Conservation (phyloP, 2,329 filamentous ascomycete genomes). For the Fusarium equiseti region DNA sequence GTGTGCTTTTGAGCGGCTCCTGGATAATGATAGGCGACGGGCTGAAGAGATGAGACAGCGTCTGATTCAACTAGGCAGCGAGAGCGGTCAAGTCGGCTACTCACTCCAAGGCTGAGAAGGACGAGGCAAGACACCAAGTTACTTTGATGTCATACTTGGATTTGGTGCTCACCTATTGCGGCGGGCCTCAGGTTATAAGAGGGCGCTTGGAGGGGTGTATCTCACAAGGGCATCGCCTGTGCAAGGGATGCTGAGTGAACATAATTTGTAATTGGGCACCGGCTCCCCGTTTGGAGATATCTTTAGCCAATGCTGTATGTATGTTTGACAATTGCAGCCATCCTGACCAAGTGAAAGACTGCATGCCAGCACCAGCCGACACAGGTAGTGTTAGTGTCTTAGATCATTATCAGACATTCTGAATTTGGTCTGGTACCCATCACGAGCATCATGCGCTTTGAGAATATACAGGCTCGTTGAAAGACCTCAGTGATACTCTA, state of each 20-base stretch:
- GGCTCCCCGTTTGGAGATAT: neutral
- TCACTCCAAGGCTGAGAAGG: constrained; percentile 64
- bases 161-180: constrained; percentile 1
- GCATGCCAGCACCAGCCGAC: neutral
- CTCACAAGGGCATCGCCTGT: neutral
- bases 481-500: neutral
- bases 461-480: neutral
- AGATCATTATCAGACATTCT: neutral
- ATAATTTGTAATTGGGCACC: neutral
- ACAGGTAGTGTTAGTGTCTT: neutral
- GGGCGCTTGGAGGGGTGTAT: neutral
- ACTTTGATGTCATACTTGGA: constrained; percentile 22
- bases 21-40: constrained; percentile 57
- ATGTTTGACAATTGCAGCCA: neutral
- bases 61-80: constrained; percentile 71
- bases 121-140: constrained; percentile 15
- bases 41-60: constrained; percentile 74
- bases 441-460: neutral
- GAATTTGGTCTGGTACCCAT: neutral
- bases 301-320: neutral
- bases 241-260: neutral
- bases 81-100: constrained; percentile 72
- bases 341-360: neutral
- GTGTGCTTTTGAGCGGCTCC: constrained; percentile 66
- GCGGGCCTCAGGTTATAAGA: constrained; percentile 6